These are phyloP conservation scores for Rhodotorula diobovata DNA, from an alignment of 768 basidiomycete genomes.

Conservation along the genomic window DNA sequence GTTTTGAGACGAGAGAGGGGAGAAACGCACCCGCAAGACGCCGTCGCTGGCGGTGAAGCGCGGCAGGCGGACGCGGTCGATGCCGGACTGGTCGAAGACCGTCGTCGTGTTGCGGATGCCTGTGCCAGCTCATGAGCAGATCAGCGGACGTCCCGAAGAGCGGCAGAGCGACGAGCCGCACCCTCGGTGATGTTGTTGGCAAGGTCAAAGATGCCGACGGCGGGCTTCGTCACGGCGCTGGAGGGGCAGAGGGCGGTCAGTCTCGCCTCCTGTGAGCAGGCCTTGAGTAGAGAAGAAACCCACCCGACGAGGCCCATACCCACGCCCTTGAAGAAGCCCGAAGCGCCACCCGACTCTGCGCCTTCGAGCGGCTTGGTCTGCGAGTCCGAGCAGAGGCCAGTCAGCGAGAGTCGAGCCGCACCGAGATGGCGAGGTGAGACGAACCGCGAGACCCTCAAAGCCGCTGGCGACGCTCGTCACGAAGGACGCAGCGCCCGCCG, in stretches of 20 bases:
- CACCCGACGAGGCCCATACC: conserved; percentile 95
- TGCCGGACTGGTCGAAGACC: conserved; percentile 85
- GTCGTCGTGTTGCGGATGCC: conserved; percentile 98
- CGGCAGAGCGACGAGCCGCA: conserved; percentile 47
- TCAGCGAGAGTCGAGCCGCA: not conserved
- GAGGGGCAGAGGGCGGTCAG: not conserved
- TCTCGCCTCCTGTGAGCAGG: not conserved
- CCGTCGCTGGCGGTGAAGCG: conserved; percentile 81
- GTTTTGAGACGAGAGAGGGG: not conserved
- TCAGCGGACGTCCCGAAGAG: not conserved
- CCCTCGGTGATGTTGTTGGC: conserved; percentile 89
- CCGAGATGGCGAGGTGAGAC: not conserved
- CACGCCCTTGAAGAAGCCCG: conserved; percentile 96
- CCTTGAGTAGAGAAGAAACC: not conserved
- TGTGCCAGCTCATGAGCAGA: conserved; percentile 44
- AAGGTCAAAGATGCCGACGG: conserved; percentile 91
- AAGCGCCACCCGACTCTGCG: conserved; percentile 85
- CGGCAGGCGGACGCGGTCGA: conserved; percentile 83
- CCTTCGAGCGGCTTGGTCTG: conserved; percentile 97
- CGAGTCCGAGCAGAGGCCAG: not conserved
- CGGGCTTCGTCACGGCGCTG: conserved; percentile 91
- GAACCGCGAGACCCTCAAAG: conserved; percentile 86
- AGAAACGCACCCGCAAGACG: conserved; percentile 65
- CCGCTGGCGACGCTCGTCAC: conserved; percentile 92
- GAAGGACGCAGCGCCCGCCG: conserved; percentile 88